Percentiles rank a stretch among this genome's conserved stretches.
phyloP scores from a whole-genome alignment of 1,284 basidiomycete genomes.

The Cystobasidium sp. region DNA sequence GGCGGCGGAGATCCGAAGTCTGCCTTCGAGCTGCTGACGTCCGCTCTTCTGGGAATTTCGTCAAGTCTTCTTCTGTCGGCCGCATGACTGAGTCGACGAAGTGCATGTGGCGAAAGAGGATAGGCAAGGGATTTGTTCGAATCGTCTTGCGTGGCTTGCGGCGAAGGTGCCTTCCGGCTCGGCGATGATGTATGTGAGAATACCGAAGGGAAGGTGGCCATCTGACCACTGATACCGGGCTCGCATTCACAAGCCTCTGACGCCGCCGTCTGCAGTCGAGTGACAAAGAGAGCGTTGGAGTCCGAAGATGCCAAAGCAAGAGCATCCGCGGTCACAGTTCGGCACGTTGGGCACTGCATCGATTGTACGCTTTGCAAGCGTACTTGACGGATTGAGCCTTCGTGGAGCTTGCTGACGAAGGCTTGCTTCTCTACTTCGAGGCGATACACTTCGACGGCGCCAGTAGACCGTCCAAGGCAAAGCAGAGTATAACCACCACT shows the following conservation, averaged over 20 bases:
- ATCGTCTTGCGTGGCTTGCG: constrained; percentile 9
- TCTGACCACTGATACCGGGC: background rate
- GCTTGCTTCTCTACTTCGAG: constrained; percentile 5
- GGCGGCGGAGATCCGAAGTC: constrained; percentile 7
- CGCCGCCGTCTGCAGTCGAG: background rate
- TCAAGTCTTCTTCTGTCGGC: constrained; percentile 33
- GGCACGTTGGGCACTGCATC: constrained; percentile 16
- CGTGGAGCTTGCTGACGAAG: constrained; percentile 3
- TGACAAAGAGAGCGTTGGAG: background rate
- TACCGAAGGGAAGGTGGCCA: background rate
- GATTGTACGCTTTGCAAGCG: background rate
- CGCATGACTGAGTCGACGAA: constrained; percentile 34
- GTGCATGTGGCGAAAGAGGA: constrained; percentile 33
- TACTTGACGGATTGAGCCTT: constrained; percentile 8
- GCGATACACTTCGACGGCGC: constrained; percentile 11
- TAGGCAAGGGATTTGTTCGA: constrained; percentile 28
- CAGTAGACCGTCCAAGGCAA: constrained; percentile 8
- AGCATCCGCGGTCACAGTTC: background rate
- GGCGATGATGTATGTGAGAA: constrained; percentile 25
- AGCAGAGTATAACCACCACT: constrained; percentile 1
- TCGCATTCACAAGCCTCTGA: constrained; percentile 18
- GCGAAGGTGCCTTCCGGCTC: constrained; percentile 8
- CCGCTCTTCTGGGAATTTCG: background rate
- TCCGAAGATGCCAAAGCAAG: constrained; percentile 5
- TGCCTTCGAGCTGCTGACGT: background rate